Evolutionary conservation across 2,329 filamentous ascomycete genomes (phyloP).

Genomic region (Arthroderma sp.): DNA sequence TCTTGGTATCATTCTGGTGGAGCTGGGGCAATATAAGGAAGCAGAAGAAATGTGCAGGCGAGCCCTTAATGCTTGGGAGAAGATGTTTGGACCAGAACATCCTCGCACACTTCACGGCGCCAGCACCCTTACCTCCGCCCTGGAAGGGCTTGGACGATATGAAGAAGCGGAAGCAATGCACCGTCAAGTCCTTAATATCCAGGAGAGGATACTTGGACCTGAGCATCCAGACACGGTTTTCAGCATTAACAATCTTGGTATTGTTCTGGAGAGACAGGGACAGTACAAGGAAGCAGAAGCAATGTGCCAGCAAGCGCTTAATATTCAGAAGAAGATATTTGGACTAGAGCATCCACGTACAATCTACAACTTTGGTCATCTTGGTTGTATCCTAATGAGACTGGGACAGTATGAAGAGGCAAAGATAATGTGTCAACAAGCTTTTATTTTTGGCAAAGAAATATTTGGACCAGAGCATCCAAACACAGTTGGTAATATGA

Average conservation of each 20-base stretch:
- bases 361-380: constrained; percentile 10
- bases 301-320: constrained; percentile 1
- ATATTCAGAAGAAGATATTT: constrained; percentile 4
- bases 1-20: constrained; percentile 8
- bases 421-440: constrained; percentile 11
- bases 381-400: constrained; percentile 6
- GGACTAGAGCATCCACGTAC: constrained; percentile 12
- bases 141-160: constrained; percentile 8
- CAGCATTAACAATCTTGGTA: constrained; percentile 3
- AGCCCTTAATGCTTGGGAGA: constrained; percentile 3
- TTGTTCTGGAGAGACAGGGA: constrained; percentile 7
- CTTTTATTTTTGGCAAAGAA: constrained; percentile 10
- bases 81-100: constrained; percentile 10
- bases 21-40: constrained; percentile 10
- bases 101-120: constrained; percentile 10
- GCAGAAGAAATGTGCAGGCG: constrained; percentile 4
- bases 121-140: constrained; percentile 10
- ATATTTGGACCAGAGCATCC: constrained; percentile 15
- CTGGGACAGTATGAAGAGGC: constrained; percentile 12
- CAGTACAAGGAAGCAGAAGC: constrained; percentile 10
- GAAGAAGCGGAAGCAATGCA: constrained; percentile 13
- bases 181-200: constrained; percentile 10
- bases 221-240: constrained; percentile 15
- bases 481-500: constrained; percentile 13
- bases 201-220: constrained; percentile 11